Percentiles rank a stretch among this genome's conserved stretches.
phyloP scores from a whole-genome alignment of 306 rosid species.

The Prinsepia uniflora region DNA sequence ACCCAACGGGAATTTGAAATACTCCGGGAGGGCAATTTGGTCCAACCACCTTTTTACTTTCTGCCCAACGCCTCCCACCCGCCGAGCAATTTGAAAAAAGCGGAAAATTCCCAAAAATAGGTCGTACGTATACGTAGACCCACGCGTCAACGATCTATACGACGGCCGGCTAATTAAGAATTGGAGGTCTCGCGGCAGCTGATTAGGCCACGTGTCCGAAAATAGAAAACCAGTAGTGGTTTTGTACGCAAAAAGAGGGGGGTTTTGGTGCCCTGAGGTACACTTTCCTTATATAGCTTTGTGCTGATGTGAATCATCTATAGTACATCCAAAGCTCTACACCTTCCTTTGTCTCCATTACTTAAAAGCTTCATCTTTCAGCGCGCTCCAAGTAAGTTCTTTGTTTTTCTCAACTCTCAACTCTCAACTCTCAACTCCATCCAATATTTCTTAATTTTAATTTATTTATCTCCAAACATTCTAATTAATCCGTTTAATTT shows the following conservation, averaged over 20 bases:
- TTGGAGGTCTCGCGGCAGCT: background rate
- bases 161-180: conserved; percentile 27
- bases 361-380: conserved; percentile 15
- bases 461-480: background rate
- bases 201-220: conserved; percentile 54
- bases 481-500: background rate
- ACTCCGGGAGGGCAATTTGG: background rate
- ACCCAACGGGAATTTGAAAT: conserved; percentile 8
- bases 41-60: background rate
- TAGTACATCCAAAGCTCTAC: conserved; percentile 24
- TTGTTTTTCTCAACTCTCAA: background rate
- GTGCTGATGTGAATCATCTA: conserved; percentile 42
- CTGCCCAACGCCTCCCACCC: background rate
- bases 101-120: conserved; percentile 33
- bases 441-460: too few relatives aligned
- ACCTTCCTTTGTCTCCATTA: conserved; percentile 51
- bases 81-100: conserved; percentile 13
- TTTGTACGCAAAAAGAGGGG: conserved; percentile 15
- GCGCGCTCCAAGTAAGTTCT: conserved; percentile 35
- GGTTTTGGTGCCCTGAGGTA: conserved; percentile 32
- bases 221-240: conserved; percentile 29
- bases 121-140: conserved; percentile 22
- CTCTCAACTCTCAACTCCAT: too few relatives aligned
- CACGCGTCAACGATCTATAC: conserved; percentile 64
- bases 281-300: conserved; percentile 72